Evolutionary conservation across 2,329 filamentous ascomycete species (phyloP).

Genomic region (Lasiodiplodia sp.): DNA sequence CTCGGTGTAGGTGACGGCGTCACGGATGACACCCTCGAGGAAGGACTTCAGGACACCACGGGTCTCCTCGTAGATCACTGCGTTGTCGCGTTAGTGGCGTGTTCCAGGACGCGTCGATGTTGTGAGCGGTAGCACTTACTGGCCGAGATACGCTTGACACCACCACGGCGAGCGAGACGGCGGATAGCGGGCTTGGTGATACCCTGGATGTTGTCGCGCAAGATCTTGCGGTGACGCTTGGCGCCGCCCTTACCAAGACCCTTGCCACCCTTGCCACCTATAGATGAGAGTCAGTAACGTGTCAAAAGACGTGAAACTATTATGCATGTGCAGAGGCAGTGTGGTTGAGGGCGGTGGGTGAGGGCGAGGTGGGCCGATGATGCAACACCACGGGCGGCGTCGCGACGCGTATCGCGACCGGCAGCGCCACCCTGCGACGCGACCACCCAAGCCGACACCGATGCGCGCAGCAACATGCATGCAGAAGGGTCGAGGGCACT

Average conservation of each 20-base stretch:
- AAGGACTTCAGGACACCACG: slow-evolving; percentile 84
- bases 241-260: slow-evolving; percentile 97
- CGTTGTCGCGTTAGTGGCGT: slow-evolving; percentile 33
- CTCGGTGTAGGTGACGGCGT: slow-evolving; percentile 82
- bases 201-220: slow-evolving; percentile 99
- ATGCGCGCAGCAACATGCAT: slow-evolving; percentile 29
- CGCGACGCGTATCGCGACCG: slow-evolving; percentile 29
- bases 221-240: slow-evolving; percentile 99
- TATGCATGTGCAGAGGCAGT: background rate
- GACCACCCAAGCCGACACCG: slow-evolving; percentile 8
- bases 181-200: slow-evolving; percentile 99
- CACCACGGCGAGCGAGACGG: slow-evolving; percentile 97
- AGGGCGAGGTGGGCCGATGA: slow-evolving; percentile 31
- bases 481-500: slow-evolving; percentile 38
- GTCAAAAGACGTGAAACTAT: slow-evolving; percentile 20
- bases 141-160: slow-evolving; percentile 99
- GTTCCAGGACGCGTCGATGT: slow-evolving; percentile 1
- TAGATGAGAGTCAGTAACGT: slow-evolving; percentile 54
- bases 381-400: slow-evolving; percentile 27
- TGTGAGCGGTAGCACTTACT: slow-evolving; percentile 63
- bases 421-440: slow-evolving; percentile 32
- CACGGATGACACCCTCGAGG: slow-evolving; percentile 82
- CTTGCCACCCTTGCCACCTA: slow-evolving; percentile 95
- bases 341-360: slow-evolving; percentile 4
- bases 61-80: slow-evolving; percentile 84